phyloP scores from a whole-genome alignment of 345 rosid species.

The Brassica rapa region DNA sequence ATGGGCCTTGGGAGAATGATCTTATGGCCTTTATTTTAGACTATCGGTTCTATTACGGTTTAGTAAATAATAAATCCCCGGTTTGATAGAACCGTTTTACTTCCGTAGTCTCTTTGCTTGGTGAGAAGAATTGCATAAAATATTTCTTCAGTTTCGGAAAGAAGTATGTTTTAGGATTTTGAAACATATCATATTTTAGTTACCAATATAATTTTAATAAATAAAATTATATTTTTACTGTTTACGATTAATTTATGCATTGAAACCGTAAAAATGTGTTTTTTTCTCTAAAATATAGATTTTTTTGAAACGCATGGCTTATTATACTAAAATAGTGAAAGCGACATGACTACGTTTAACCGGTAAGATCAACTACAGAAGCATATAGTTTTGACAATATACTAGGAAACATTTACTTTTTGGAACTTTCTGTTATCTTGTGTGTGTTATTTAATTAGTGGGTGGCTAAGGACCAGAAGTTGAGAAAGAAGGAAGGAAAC shows the following conservation, averaged over 20 bases:
- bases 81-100: no score
- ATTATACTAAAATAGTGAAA: background rate
- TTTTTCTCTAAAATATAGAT: no score
- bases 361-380: background rate
- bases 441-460: conserved; percentile 31
- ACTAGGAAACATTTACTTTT: background rate
- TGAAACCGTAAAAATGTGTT: no score
- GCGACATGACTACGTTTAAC: background rate
- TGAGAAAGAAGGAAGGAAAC: conserved; percentile 64
- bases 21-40: background rate
- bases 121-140: no score
- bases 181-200: no score
- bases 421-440: background rate
- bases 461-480: conserved; percentile 78
- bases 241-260: no score
- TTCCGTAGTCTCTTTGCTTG: no score
- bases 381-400: no score
- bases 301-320: background rate
- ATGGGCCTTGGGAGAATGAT: background rate
- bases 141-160: no score
- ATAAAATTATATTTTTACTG: no score
- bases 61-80: background rate
- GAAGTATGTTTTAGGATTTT: no score
- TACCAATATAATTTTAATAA: no score
- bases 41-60: conserved; percentile 13